A percentile compares a stretch with the other conserved stretches of the same genome.
These are phyloP conservation scores for Chaetoscypha palmicola DNA, from an alignment of 2,329 filamentous ascomycete genomes.

Conservation along the genomic window DNA sequence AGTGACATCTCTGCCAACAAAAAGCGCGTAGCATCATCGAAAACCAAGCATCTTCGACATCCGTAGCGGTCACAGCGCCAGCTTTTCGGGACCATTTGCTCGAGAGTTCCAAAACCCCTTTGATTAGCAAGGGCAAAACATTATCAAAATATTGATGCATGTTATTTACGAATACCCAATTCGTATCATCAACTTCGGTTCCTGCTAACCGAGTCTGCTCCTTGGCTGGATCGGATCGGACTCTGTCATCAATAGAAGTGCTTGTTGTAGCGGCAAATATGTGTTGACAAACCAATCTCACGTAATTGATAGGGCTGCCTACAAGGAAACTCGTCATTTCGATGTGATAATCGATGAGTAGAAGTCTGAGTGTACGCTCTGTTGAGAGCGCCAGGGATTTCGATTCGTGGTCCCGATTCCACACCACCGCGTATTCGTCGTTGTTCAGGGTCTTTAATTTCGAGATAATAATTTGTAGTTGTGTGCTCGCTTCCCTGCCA, in stretches of 20 bases:
- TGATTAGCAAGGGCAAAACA: constrained; percentile 5
- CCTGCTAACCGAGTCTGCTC: background rate
- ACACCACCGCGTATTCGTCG: background rate
- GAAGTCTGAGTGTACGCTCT: background rate
- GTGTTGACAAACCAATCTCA: constrained; percentile 3
- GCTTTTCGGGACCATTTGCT: background rate
- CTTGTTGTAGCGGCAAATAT: background rate
- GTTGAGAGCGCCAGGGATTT: background rate
- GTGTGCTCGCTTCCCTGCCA: background rate
- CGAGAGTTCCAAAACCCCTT: background rate
- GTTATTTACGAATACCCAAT: background rate
- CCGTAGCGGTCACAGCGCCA: background rate
- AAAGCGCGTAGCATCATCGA: constrained; percentile 15
- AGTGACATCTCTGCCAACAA: constrained; percentile 15
- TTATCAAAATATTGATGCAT: constrained; percentile 8
- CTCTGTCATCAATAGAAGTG: no score
- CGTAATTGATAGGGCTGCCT: constrained; percentile 3
- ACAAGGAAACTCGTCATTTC: constrained; percentile 8
- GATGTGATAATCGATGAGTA: constrained; percentile 5
- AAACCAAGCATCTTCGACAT: constrained; percentile 15
- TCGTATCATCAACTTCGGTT: constrained; percentile 1
- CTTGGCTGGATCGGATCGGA: no score
- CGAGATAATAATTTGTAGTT: background rate
- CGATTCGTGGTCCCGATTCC: constrained; percentile 2
- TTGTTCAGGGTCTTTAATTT: background rate